Percentiles rank a stretch among this genome's conserved stretches.
These are phyloP conservation scores for Inonotus obliquus DNA, from an alignment of 1,284 basidiomycete species.

Conservation along the genomic window DNA sequence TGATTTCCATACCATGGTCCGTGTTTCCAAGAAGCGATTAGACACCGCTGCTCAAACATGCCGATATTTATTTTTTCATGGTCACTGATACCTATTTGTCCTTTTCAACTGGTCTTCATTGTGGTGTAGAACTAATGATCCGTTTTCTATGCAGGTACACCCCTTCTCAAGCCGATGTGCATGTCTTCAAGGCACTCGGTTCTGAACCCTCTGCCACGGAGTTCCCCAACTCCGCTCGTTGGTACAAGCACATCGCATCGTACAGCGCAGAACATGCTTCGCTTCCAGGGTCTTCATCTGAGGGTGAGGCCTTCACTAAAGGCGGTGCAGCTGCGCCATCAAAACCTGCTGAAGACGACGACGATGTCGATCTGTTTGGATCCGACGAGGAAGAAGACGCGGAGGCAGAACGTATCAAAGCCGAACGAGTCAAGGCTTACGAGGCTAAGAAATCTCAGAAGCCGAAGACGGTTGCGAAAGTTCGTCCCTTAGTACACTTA, in stretches of 20 bases:
- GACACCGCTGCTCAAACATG: conserved; percentile 86
- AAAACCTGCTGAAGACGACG: conserved; percentile 62
- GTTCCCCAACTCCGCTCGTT: conserved; percentile 82
- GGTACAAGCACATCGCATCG: conserved; percentile 93
- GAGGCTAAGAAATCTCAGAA: conserved; percentile 92
- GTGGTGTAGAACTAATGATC: conserved; percentile 17
- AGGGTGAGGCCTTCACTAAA: conserved; percentile 70
- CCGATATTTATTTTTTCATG: conserved; percentile 72
- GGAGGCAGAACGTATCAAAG: conserved; percentile 93
- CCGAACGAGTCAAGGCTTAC: conserved; percentile 93
- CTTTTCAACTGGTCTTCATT: conserved; percentile 18
- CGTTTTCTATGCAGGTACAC: conserved; percentile 61
- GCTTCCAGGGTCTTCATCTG: conserved; percentile 82
- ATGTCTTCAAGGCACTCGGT: conserved; percentile 80
- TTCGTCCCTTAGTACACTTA: conserved; percentile 28
- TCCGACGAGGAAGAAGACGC: conserved; percentile 87
- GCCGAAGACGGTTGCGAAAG: conserved; percentile 87
- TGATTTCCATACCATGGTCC: conserved; percentile 91
- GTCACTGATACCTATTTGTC: conserved; percentile 61
- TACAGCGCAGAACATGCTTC: conserved; percentile 75
- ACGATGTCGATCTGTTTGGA: conserved; percentile 91
- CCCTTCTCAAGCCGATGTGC: conserved; percentile 95
- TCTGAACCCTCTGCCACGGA: conserved; percentile 61
- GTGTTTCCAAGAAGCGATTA: conserved; percentile 99
- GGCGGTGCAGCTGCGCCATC: conserved; percentile 39